These are phyloP conservation scores for Diddensiella transvaalensis DNA, from an alignment of 805 yeast genomes.

Conservation along the genomic window DNA sequence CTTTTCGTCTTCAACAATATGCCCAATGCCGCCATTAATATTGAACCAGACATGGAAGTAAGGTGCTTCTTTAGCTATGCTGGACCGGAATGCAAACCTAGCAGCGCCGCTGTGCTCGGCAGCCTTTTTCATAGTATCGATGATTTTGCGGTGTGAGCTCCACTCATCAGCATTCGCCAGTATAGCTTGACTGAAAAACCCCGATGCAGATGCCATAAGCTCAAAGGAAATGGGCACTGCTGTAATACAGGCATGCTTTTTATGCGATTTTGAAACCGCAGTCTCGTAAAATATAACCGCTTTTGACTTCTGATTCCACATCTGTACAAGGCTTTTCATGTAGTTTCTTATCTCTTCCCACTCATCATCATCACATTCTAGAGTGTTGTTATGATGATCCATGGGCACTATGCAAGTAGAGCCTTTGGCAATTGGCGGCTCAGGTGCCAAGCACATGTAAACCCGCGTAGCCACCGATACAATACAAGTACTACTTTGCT, in stretches of 20 bases:
- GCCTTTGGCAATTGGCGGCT: constrained; percentile 38
- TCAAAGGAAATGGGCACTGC: constrained; percentile 44
- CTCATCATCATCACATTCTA: constrained; percentile 43
- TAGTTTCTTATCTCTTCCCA: constrained; percentile 43
- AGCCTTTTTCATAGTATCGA: constrained; percentile 37
- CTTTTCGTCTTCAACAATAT: constrained; percentile 42
- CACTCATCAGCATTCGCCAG: constrained; percentile 39
- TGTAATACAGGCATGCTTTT: constrained; percentile 40
- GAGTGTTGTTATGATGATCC: constrained; percentile 39
- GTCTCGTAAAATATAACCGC: constrained; percentile 47
- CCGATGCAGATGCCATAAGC: constrained; percentile 34
- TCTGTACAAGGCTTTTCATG: constrained; percentile 40
- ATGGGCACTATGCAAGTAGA: constrained; percentile 42
- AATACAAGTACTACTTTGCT: constrained; percentile 29
- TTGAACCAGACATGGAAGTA: constrained; percentile 50
- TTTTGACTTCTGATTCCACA: constrained; percentile 37
- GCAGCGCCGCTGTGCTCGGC: constrained; percentile 24
- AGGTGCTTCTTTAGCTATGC: constrained; percentile 46
- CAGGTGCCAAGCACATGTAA: constrained; percentile 39
- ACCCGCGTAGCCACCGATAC: constrained; percentile 38
- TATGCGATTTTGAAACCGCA: constrained; percentile 30
- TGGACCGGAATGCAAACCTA: constrained; percentile 27
- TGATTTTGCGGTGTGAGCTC: constrained; percentile 37
- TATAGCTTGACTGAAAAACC: constrained; percentile 43
- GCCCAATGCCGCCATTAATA: constrained; percentile 48